These are phyloP conservation scores for Phytopythium cucurbitacearum DNA, from an alignment of 352 stramenopile genomes.

Conservation along the genomic window DNA sequence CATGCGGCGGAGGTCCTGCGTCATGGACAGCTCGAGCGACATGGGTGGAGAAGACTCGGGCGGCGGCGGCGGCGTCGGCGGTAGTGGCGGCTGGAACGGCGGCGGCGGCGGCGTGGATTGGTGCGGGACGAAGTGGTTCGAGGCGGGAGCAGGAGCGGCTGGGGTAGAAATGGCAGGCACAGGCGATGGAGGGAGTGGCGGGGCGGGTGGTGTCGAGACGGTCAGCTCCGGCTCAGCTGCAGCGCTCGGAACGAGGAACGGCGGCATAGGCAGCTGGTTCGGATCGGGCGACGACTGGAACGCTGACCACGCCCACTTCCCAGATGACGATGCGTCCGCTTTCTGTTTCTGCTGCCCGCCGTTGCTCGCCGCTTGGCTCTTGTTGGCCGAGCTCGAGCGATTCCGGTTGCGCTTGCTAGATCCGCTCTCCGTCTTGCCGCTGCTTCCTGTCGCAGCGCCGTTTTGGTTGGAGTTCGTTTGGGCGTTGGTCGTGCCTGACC, in stretches of 20 bases:
- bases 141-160: neutral
- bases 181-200: constrained; percentile 17
- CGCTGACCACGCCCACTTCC: constrained; percentile 82
- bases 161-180: constrained; percentile 5
- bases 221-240: neutral
- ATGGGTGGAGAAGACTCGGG: constrained; percentile 25
- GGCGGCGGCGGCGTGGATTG: constrained; percentile 13
- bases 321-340: constrained; percentile 42
- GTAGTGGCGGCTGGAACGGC: constrained; percentile 19
- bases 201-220: constrained; percentile 4
- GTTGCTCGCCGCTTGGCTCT: constrained; percentile 14
- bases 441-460: constrained; percentile 9
- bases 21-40: constrained; percentile 73
- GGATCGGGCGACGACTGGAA: constrained; percentile 82
- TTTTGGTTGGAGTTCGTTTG: constrained; percentile 40
- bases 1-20: constrained; percentile 71
- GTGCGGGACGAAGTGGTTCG: neutral
- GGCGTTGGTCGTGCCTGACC: constrained; percentile 34
- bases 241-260: constrained; percentile 41
- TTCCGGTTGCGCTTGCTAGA: constrained; percentile 32
- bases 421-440: constrained; percentile 6
- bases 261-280: constrained; percentile 64
- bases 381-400: constrained; percentile 24
- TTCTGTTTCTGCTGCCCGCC: constrained; percentile 32
- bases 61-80: constrained; percentile 26